Base-by-base conservation (phyloP, 495 filamentous ascomycete genomes). In the Penicillium verhagenii region DNA sequence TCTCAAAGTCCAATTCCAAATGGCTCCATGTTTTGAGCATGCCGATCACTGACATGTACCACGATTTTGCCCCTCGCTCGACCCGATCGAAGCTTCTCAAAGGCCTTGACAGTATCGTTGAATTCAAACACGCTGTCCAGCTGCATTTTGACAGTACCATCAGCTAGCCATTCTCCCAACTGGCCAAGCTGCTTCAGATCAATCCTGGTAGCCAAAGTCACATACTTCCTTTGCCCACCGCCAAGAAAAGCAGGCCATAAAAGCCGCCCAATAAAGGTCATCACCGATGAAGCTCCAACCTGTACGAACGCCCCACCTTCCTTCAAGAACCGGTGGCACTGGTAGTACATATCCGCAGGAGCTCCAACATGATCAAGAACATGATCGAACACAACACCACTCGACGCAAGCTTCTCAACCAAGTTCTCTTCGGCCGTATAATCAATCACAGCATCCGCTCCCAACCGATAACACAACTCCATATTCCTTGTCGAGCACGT, bases 11-110 rank as follows among this genome's bases (percentile, higher is more conserved):
- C 40, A 37, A 53, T 53, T 8, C 50, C 50, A 45, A 53, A 53
- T 18, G 26, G 13, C 25, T 53, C 39, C 38, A 53, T 45, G 21
- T 45, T 37, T 25, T 19, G 18, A 8, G 24, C 38, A 26, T 45
- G 9, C 10, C 13, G 38, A 23, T 45, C 40, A 24, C 19, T 53
- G 0, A 88, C 79, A 60, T 81, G 72, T 13, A 93, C 74, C 19
- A 92, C 67, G 56, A 92, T 77, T 74, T 92, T 92, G 1, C 88
- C 88, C 60, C 76, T 85, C 21, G 83, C 72, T 33, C 84, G 77
- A 7, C 81, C 79, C 2, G 71, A 81, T 57, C 82, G 85, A 57
- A 91, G 68, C 62, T 73, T 82, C 66, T 81, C 81, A 67, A 83
- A 87, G 0, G 87, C 88, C 60, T 83, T 78, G 18, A 79, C 72